phyloP scores from a whole-genome alignment of 768 basidiomycete genomes.

The Psilocybe subaeruginosa region DNA sequence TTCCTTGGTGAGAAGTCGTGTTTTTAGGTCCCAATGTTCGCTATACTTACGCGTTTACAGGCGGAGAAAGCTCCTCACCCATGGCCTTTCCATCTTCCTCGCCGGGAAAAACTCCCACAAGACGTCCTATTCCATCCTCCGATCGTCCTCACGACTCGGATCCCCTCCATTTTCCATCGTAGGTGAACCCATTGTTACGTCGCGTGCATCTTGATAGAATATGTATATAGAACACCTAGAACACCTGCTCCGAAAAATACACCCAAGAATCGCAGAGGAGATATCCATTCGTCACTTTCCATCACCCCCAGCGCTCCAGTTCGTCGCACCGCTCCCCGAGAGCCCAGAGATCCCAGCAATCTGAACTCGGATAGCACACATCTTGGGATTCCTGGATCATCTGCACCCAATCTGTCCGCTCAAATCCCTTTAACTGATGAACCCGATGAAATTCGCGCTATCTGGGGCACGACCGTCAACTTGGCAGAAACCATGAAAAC shows the following conservation, averaged over 20 bases:
- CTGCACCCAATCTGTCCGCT: conserved; percentile 54
- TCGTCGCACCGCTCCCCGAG: conserved; percentile 39
- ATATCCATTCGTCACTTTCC: conserved; percentile 84
- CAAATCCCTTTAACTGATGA: conserved; percentile 66
- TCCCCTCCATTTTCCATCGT: conserved; percentile 75
- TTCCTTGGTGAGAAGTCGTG: conserved; percentile 45
- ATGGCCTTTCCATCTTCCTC: conserved; percentile 68
- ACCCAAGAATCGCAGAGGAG: conserved; percentile 79
- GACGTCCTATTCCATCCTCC: conserved; percentile 34
- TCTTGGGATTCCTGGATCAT: conserved; percentile 60
- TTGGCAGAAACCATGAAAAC: conserved; percentile 89
- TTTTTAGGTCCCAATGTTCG: conserved; percentile 1
- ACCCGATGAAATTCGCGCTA: conserved; percentile 85
- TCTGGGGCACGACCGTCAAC: conserved; percentile 98
- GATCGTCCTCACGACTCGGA: conserved; percentile 57
- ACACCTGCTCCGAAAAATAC: conserved; percentile 44
- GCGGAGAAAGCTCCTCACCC: conserved; percentile 60
- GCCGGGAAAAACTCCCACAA: conserved; percentile 50
- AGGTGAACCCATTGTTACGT: conserved; percentile 20
- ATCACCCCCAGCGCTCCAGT: conserved; percentile 51
- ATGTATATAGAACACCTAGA: neutral
- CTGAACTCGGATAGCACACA: conserved; percentile 62
- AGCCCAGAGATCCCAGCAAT: conserved; percentile 36
- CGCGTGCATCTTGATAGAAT: neutral
- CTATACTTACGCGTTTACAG: conserved; percentile 29